phyloP scores from a whole-genome alignment of 805 yeast species.

The Pichia membranifaciens region DNA sequence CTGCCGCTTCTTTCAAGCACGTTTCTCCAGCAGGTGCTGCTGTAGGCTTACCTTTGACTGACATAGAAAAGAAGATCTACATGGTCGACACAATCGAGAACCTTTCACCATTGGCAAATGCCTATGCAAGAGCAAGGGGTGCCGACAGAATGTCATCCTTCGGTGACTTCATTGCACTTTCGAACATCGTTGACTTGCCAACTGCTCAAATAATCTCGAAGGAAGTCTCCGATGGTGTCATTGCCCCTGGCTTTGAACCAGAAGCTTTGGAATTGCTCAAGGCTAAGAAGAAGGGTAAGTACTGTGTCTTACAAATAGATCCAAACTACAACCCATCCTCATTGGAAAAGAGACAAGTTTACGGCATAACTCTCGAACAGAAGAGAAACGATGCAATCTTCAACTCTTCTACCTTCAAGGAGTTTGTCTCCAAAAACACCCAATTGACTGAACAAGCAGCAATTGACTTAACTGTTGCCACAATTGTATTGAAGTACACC shows the following conservation, averaged over 20 bases:
- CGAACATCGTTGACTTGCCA: slow-evolving; percentile 92
- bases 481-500: slow-evolving; percentile 94
- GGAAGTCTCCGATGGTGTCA: slow-evolving; percentile 97
- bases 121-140: slow-evolving; percentile 99
- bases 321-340: slow-evolving; percentile 83
- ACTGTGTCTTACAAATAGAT: slow-evolving; percentile 93
- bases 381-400: slow-evolving; percentile 97
- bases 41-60: slow-evolving; percentile 89
- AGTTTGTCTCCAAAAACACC: slow-evolving; percentile 84
- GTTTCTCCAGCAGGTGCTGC: slow-evolving; percentile 99
- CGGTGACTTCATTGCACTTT: slow-evolving; percentile 96
- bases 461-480: slow-evolving; percentile 92
- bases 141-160: slow-evolving; percentile 99
- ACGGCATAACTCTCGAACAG: slow-evolving; percentile 92
- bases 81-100: slow-evolving; percentile 93
- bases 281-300: slow-evolving; percentile 95
- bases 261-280: slow-evolving; percentile 86
- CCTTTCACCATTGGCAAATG: slow-evolving; percentile 93
- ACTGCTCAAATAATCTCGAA: slow-evolving; percentile 96
- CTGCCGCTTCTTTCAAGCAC: slow-evolving; percentile 98
- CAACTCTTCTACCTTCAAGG: slow-evolving; percentile 83
- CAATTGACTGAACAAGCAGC: slow-evolving; percentile 85
- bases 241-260: slow-evolving; percentile 93
- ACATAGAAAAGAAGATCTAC: slow-evolving; percentile 88
- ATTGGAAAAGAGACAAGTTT: slow-evolving; percentile 88